Base-by-base conservation (phyloP, 176 grass and related monocot species). In the Raddia distichophylla region DNA sequence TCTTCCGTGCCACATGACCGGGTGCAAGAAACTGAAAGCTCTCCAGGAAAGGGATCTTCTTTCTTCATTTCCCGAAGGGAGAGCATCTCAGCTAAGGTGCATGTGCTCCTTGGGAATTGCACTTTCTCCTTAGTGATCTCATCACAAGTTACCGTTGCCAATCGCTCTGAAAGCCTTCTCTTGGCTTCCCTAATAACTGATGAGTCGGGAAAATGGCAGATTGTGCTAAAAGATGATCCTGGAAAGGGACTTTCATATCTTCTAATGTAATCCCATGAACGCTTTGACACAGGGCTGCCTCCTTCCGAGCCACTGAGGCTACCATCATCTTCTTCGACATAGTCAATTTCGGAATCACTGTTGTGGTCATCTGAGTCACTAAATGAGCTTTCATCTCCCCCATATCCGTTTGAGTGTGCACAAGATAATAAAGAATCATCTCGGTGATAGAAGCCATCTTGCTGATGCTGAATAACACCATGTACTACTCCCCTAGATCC, bases 11-110 rank as follows among this genome's bases (percentile, higher is more conserved):
- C 60, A 67, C 77, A 67, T 74, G 51, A 80, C 40, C 1, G 8
- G 27, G 37, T 66, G 42, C 17, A 74, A 66, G 60, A 81, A 69
- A 66, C 77, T 60, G 69, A 33, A 59, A 74, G 52, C 42, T 43
- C 10, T 61, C 63, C 60, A 6, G 43, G 60, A 18, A 55, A 43
- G 18, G 5, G 18, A 51, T 61, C 60, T 35, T 89, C 82, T 77
- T 84, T 93, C 52, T 93, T 90, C 17, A 71, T 61, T 57, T 87
- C 91, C 69, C 65, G 22, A 76, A 95, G 80, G 40, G 91, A 81
- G 76, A 99, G 96, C 85, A 99, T 95, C 82, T 99, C 91, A 4
- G 87, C 93, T 34, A 99, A 93, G 46, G 91, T 99, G 52, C 89
- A 90, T 6, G 85, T 93, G 71, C 74, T 93, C 82, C 88, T 95